Base-by-base conservation (phyloP, 352 stramenopile genomes). In the Phytopythium chamaehyphon region DNA sequence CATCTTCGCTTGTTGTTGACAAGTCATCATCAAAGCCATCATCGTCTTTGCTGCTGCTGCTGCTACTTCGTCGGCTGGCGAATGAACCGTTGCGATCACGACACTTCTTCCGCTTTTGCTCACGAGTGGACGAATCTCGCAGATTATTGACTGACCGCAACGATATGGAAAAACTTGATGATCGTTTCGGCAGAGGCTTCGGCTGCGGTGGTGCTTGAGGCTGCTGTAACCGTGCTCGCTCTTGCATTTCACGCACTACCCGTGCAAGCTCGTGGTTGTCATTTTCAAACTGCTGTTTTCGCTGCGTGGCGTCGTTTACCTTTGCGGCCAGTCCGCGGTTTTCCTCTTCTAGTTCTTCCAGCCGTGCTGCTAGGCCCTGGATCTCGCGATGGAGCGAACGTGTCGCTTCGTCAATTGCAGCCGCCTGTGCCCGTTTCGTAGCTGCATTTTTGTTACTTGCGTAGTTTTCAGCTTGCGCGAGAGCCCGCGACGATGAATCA, bases 191-290 rank as follows among this genome's bases (percentile, higher is more conserved):
- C 23, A 11, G 3, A 24, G n/a, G 21, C 21, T 14, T 7, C 22
- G 15, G 42, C 42, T 14, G 16, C n/a, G 21, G 16, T 11, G 19
- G 4, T 2, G 19, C 19, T 3, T 7, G 44, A 24, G 63, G 18
- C 23, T 45, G 52, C 59, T 24, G 38, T 44, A 51, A 59, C 40
- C 55, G 71, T 19, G 36, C 69, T 21, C 71, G 74, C 38, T 62
- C 47, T 54, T 86, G 66, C 18, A 89, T 23, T 8, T 86, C 75
- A 1, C 68, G 57, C 6, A 87, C 63, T 19, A 81, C 74, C 15
- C 59, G 57, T 26, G 52, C 55, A 0, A 89, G 67, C 26, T 83
- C 75, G 10, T 57, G 60, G 57, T 89, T 87, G 46, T 89, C 78
- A 6, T 49, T 39, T 55, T 89, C 69, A 33, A 86, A 68, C 28